Base-by-base conservation (phyloP, 352 stramenopile species). In the Achlya hypogyna region DNA sequence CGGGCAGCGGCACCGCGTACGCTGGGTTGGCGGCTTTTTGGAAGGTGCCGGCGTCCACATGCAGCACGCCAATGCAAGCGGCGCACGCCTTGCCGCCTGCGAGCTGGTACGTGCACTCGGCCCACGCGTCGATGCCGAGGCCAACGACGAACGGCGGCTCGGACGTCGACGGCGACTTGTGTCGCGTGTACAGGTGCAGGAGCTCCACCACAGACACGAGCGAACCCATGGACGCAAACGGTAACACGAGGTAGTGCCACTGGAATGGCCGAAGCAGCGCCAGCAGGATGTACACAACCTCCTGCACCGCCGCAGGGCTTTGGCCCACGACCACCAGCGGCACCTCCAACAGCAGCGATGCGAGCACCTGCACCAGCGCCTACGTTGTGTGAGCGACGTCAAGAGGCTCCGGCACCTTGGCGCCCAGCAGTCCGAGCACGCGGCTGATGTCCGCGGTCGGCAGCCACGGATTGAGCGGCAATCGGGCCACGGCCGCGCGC, bases 241-340 rank as follows among this genome's bases (percentile, higher is more conserved):
- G 84, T 4, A 91, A 52, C 51, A 89, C 87, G 23, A 80, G 88
- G 68, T 90, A 82, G 47, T 88, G 81, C 86, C 86, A 95, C 25
- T 65, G 72, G 63, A 95, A 95, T n/a, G 86, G 86, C 43, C 84
- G 69, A 12, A 95, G 63, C 29, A 95, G 64, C 65, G 84, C 84
- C 28, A 93, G 54, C 40, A 95, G 51, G 51, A 75, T 84, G 22
- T 88, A 74, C 4, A 78, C 76, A 20, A 93, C 81, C 51, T 91
- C 82, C 52, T 95, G 84, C 10, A 93, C 82, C 53, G 87, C 71
- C 8, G 81, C 72, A 40, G 90, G 88, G 25, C 84, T 93, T 38
- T 75, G 78, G 5, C 83, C 81, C 0, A 90, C 72, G 18, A 95
- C 68, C n/a, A 95, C 75, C 28, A 95, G 56, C 1, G 86, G 79